Percentiles rank a stretch among this genome's conserved stretches.
Conservation (phyloP, 108 stramenopile genomes). For the Chaetoceros tenuissimus region DNA sequence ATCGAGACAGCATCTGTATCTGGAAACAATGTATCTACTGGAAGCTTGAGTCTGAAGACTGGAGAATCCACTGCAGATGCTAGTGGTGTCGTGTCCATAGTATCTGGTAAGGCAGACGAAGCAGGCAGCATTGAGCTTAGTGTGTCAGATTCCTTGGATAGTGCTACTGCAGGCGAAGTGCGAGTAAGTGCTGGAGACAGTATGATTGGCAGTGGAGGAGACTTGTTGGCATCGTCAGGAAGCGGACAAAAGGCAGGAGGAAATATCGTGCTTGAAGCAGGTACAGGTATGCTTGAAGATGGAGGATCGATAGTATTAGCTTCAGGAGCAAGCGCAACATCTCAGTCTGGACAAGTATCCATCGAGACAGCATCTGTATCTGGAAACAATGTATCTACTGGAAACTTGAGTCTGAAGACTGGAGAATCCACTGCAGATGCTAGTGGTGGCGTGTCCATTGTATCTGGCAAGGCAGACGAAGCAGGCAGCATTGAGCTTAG, state of each 20-base stretch:
- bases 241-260: neutral
- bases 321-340: neutral
- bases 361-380: neutral
- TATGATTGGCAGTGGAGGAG: neutral
- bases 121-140: neutral
- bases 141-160: neutral
- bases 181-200: neutral
- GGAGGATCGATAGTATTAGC: neutral
- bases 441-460: constrained; percentile 13
- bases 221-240: neutral
- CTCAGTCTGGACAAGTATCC: neutral
- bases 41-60: neutral
- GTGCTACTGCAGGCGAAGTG: neutral
- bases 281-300: neutral
- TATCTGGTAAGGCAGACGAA: neutral
- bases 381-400: constrained; percentile 4
- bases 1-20: too few relatives aligned
- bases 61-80: too few relatives aligned
- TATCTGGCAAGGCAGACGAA: constrained; percentile 5
- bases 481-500: constrained; percentile 10
- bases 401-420: constrained; percentile 6
- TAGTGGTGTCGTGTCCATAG: too few relatives aligned
- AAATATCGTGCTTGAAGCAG: neutral
- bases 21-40: neutral
- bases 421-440: constrained; percentile 6